Base-by-base conservation (phyloP, 192 early-diverging fungal genomes). In the Chytriomyces hyalinus region DNA sequence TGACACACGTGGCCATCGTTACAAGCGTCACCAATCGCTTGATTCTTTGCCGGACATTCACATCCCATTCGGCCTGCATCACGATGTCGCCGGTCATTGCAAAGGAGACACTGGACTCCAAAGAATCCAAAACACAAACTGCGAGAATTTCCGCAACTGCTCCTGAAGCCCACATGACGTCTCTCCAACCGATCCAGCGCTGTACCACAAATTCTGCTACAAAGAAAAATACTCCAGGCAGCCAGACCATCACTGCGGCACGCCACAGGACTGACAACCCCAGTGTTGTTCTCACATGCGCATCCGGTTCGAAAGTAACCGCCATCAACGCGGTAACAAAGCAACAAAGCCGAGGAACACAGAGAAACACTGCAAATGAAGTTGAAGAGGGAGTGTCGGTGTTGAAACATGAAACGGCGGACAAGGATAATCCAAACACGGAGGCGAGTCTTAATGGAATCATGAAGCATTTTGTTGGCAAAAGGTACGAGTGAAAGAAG, bases 121-220 rank as follows among this genome's bases (percentile, higher is more conserved):
- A 46, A 17, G 65, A 67, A 67, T 67, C 65, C 13, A 67, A 11
- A 67, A 67, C 36, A 26, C 26, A 36, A 10, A 46, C 65, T 46
- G 45, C 69, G 22, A 70, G 24, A 26, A 70, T 26, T 57, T 70
- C 69, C 15, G 24, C n/a, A 13, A 70, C 26, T 15, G 17, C 50
- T 24, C 50, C 69, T 15, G 49, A 9, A 15, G 69, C 50, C 69
- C 69, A 70, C 49, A 70, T 59, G 4, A 60, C 69, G 45, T 70
- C 69, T 48, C 69, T 70, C 69, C 69, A 70, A 3, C 69, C 69
- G 8, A 24, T 59, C 69, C 69, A 70, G n/a, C 50, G 28, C 50
- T 57, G 49, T 6, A 70, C 49, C 15, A 70, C 20, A 50, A 70
- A 20, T 36, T 44, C 69, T 6, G 26, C 24, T 4, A 70, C 10